Evolutionary conservation across 2,329 filamentous ascomycete species (phyloP), one percentile per base, ranked within the genome.

Genomic region (Monosporascus sp.): DNA sequence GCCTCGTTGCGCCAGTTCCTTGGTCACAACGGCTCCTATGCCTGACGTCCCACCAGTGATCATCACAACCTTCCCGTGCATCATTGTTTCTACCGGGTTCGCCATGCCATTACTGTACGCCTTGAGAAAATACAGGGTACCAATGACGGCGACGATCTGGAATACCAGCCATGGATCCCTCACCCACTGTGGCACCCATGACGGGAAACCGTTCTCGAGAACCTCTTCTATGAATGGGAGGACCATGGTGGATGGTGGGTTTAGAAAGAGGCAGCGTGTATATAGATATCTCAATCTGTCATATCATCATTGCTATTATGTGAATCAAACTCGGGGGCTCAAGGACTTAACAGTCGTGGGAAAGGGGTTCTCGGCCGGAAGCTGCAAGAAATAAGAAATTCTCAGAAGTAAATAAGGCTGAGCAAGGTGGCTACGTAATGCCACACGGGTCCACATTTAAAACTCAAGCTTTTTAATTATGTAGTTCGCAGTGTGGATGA

Each of bases 31-130:
- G 55, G 91, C 89, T 49, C 94, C 94, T 67, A 99, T 88, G 16
- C 94, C 94, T 46, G 92, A 93, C 50, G 94, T 99, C 27, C 93
- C 94, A 61, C 94, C 92, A 19, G 94, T 99, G 50, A 99, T 83
- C 78, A 99, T 86, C 45, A 97, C 80, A 48, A 99, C 91, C 68
- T 95, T 95, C 48, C 91, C 91, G 71, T 97, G 91, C 85, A 99
- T 91, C 52, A 88, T 80, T 55, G 90, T 82, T 68, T 96, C 91
- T 26, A 89, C 81, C 43, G 72, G 74, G 70, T 94, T 97, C 61
- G 72, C 75, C 14, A 86, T 81, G 60, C 94, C 95, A 59, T 84
- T 83, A 64, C 87, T 88, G 74, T 88, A 96, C 65, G 78, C 77
- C 77, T 97, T 97, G 48, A 80, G 63, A 31, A 79, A 55, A 48